A percentile compares a stretch with the other conserved stretches of the same genome.
These are phyloP conservation scores for Penicillium decumbens DNA, from an alignment of 2,329 filamentous ascomycete species.

Conservation along the genomic window DNA sequence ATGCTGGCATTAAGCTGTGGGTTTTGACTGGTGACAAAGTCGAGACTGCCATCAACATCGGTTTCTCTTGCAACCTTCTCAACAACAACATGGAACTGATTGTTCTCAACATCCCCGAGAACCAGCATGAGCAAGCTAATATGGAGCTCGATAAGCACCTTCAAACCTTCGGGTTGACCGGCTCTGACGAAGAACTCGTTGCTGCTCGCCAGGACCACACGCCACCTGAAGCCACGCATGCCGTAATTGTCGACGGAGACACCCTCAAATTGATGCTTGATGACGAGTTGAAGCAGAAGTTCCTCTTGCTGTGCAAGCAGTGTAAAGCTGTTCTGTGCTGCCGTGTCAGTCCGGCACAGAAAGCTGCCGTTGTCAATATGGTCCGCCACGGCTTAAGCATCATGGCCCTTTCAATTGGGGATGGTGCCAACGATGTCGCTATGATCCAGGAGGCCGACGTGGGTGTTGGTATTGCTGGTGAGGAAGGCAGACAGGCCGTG, in stretches of 20 bases:
- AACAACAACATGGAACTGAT: slow-evolving; percentile 98
- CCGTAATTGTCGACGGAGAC: slow-evolving; percentile 91
- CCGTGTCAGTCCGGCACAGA: slow-evolving; percentile 92
- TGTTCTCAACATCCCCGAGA: slow-evolving; percentile 77
- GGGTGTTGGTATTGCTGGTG: slow-evolving; percentile 91
- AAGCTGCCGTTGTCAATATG: slow-evolving; percentile 93
- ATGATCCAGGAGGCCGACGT: slow-evolving; percentile 98
- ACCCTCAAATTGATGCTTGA: slow-evolving; percentile 83
- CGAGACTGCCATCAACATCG: slow-evolving; percentile 99
- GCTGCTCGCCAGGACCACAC: slow-evolving; percentile 77
- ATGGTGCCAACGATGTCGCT: slow-evolving; percentile 92
- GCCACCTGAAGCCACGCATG: slow-evolving; percentile 80
- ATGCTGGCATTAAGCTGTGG: slow-evolving; percentile 97
- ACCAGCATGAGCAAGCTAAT: slow-evolving; percentile 61
- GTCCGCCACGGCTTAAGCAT: slow-evolving; percentile 93
- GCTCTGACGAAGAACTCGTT: slow-evolving; percentile 77
- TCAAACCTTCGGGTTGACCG: slow-evolving; percentile 68
- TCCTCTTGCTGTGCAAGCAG: slow-evolving; percentile 90
- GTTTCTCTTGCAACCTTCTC: slow-evolving; percentile 95
- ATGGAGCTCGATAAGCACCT: slow-evolving; percentile 71
- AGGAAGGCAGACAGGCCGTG: slow-evolving; percentile 84
- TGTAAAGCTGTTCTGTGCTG: slow-evolving; percentile 96
- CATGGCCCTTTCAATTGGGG: slow-evolving; percentile 89
- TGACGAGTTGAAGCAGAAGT: slow-evolving; percentile 80
- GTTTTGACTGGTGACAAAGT: slow-evolving; percentile 98